These are phyloP conservation scores for Nepenthes mirabilis DNA, from an alignment of 148 eudicot genomes.

Conservation along the genomic window DNA sequence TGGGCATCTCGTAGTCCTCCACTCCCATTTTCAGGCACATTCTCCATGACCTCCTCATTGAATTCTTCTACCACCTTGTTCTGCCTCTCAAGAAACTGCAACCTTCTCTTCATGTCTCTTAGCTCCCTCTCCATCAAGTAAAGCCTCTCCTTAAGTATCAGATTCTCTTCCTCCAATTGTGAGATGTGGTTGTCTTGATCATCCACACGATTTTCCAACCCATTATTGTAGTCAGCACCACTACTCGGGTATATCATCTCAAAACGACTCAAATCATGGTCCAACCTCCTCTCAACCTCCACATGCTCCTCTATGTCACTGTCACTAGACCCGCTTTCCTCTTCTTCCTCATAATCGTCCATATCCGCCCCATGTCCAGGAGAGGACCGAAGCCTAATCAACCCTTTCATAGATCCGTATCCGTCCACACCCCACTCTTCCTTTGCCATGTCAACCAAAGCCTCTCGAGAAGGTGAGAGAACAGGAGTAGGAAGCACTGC, in stretches of 20 bases:
- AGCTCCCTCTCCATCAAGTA: constrained; percentile 92
- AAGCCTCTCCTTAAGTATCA: constrained; percentile 75
- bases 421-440: constrained; percentile 99
- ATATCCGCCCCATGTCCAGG: constrained; percentile 51
- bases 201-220: constrained; percentile 85
- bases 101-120: constrained; percentile 67
- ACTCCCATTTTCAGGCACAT: constrained; percentile 70
- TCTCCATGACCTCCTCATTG: constrained; percentile 68
- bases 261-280: constrained; percentile 87
- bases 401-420: constrained; percentile 92
- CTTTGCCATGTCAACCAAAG: constrained; percentile 87
- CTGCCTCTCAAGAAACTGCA: constrained; percentile 59
- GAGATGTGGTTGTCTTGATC: constrained; percentile 88
- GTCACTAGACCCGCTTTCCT: constrained; percentile 67
- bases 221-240: constrained; percentile 43
- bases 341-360: constrained; percentile 73
- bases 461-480: constrained; percentile 83
- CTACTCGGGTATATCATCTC: constrained; percentile 74
- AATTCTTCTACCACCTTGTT: constrained; percentile 33
- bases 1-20: constrained; percentile 33
- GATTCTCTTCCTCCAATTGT: constrained; percentile 81
- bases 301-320: constrained; percentile 97
- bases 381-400: constrained; percentile 65
- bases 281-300: constrained; percentile 93
- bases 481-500: constrained; percentile 82